These are phyloP conservation scores for Papiliotrema fonsecae DNA, from an alignment of 1,284 basidiomycete genomes.

Conservation along the genomic window DNA sequence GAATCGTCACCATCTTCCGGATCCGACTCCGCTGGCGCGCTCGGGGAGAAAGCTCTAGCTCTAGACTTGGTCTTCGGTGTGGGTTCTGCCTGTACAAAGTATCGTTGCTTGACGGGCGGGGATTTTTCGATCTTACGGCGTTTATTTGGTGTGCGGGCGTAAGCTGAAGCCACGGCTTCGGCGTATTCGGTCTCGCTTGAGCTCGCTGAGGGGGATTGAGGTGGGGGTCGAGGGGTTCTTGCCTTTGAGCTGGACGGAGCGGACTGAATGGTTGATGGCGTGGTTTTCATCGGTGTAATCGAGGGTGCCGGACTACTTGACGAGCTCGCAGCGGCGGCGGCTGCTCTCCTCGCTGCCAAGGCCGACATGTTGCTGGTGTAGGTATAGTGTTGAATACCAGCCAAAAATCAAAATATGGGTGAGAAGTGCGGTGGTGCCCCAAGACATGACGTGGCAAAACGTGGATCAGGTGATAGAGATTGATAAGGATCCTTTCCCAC, in stretches of 20 bases:
- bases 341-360: constrained; percentile 18
- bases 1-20: constrained; percentile 12
- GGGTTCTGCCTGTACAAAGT: constrained; percentile 1
- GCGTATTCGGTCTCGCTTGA: background rate
- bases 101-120: background rate
- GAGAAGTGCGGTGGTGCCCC: background rate
- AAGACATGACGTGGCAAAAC: background rate
- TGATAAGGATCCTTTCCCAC: no score
- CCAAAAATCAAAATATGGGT: background rate
- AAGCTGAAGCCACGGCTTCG: background rate
- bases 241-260: background rate
- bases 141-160: no score
- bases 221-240: background rate
- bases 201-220: background rate
- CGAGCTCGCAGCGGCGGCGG: constrained; percentile 4
- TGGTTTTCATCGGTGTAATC: no score
- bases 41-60: constrained; percentile 29
- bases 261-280: no score
- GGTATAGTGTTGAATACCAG: background rate
- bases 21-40: constrained; percentile 20
- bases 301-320: background rate
- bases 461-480: no score
- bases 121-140: background rate
- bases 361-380: constrained; percentile 14
- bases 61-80: background rate